Conservation (phyloP, 2,329 filamentous ascomycete genomes). For the Xylariaceae sp. region DNA sequence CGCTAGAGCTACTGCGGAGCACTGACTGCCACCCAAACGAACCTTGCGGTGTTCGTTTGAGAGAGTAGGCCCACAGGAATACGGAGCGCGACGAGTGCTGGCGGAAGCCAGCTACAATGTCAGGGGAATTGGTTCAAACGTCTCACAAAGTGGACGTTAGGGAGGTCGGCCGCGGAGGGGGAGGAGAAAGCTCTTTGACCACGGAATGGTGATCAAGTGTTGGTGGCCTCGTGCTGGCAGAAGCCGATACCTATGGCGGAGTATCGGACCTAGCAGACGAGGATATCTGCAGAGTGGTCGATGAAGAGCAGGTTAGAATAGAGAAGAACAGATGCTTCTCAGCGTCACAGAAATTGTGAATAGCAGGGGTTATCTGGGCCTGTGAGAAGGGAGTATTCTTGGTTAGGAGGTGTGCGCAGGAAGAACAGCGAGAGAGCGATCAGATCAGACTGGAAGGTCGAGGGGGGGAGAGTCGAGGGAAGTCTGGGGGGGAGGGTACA, state of each 20-base stretch:
- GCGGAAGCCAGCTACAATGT: slow-evolving; percentile 77
- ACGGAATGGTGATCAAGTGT: slow-evolving; percentile 78
- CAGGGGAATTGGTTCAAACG: slow-evolving; percentile 43
- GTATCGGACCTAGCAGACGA: slow-evolving; percentile 84
- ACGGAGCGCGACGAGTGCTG: slow-evolving; percentile 62
- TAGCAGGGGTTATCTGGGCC: slow-evolving; percentile 57
- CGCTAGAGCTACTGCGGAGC: slow-evolving; percentile 67
- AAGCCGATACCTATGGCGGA: slow-evolving; percentile 75
- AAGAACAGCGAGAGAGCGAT: background rate
- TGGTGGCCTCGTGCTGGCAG: slow-evolving; percentile 59
- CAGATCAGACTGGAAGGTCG: background rate
- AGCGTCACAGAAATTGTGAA: slow-evolving; percentile 16
- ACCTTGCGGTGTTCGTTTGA: slow-evolving; percentile 89
- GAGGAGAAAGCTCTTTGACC: slow-evolving; percentile 74
- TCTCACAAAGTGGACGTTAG: slow-evolving; percentile 73
- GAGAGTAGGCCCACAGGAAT: slow-evolving; percentile 93
- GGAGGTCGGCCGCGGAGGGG: slow-evolving; percentile 81
- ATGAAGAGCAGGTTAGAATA: slow-evolving; percentile 9
- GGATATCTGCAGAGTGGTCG: slow-evolving; percentile 49
- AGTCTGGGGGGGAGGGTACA: slow-evolving; percentile 4
- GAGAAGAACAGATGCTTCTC: slow-evolving; percentile 7
- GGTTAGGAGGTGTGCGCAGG: background rate
- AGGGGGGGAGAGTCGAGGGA: background rate
- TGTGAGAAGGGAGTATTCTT: slow-evolving; percentile 27
- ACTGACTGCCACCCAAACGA: slow-evolving; percentile 97